Percentiles rank a stretch among this genome's conserved stretches.
phyloP scores from a whole-genome alignment of 192 early-diverging fungal species.

The Rhizophagus clarus region DNA sequence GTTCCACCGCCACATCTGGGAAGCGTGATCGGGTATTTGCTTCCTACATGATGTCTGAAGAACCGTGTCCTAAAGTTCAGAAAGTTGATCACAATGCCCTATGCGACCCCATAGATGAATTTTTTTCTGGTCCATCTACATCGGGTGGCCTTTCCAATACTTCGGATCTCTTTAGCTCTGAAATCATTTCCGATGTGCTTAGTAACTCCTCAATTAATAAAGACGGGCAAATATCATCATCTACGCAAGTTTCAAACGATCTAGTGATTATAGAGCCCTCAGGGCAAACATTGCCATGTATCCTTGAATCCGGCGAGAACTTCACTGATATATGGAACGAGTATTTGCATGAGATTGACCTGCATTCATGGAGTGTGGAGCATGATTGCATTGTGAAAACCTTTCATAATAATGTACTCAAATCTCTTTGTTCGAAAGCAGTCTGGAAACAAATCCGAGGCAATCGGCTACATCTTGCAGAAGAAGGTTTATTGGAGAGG shows the following conservation, averaged over 20 bases:
- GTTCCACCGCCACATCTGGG: no score
- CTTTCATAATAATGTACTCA: conserved; percentile 17
- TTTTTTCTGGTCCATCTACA: no score
- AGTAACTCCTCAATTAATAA: no score
- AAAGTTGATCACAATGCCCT: no score
- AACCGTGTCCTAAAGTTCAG: no score
- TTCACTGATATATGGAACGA: conserved; percentile 24
- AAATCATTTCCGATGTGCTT: no score
- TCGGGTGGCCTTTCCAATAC: no score
- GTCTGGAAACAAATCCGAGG: conserved; percentile 18
- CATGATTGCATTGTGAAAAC: conserved; percentile 15
- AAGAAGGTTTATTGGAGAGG: conserved; percentile 23
- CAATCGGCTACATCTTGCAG: conserved; percentile 11
- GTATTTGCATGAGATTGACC: conserved; percentile 23
- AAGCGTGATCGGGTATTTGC: no score
- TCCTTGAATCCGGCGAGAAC: conserved; percentile 20
- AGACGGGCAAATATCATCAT: neutral
- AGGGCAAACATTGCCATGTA: conserved; percentile 17
- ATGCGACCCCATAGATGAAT: no score
- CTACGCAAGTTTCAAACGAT: conserved; percentile 1
- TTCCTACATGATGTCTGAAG: no score
- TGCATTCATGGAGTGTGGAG: conserved; percentile 17
- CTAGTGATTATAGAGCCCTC: neutral
- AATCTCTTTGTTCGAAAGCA: conserved; percentile 22
- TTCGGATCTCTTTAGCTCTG: no score